Percentiles rank a stretch among this genome's conserved stretches.
Conservation (phyloP, 176 grass and related monocot species). For the Triticum aestivum region DNA sequence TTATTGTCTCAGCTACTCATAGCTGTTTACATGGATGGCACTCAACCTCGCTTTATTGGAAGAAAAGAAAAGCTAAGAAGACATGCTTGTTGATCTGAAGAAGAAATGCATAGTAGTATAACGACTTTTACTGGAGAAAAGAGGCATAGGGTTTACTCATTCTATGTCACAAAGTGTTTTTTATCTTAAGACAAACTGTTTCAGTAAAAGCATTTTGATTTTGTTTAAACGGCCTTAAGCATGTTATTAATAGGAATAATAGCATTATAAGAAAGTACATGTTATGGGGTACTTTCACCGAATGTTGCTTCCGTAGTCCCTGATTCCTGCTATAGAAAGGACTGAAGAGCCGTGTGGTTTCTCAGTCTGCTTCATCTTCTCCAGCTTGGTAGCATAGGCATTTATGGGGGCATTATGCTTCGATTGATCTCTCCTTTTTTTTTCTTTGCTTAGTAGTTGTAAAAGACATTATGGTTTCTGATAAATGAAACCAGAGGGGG, state of each 20-base stretch:
- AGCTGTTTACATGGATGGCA: not conserved
- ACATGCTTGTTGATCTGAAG: not conserved
- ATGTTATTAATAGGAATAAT: conserved; percentile 1
- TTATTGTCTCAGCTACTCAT: not conserved
- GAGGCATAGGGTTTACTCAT: conserved; percentile 16
- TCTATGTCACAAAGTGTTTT: not conserved
- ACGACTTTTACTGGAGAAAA: not conserved
- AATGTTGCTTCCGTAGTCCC: no score
- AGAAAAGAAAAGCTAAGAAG: not conserved
- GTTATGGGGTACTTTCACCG: not conserved
- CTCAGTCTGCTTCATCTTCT: no score
- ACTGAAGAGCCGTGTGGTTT: no score
- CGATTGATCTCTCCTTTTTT: no score
- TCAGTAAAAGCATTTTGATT: conserved; percentile 8
- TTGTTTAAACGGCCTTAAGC: conserved; percentile 12
- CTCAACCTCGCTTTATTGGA: not conserved
- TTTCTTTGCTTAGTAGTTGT: no score
- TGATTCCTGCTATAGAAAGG: no score
- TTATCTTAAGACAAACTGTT: not conserved
- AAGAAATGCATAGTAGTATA: not conserved
- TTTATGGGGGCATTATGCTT: no score
- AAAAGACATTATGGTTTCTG: no score
- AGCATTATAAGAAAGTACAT: not conserved
- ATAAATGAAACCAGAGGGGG: no score
- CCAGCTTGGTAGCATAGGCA: no score